Percentiles rank a stretch among this genome's conserved stretches.
Evolutionary conservation across 2,329 filamentous ascomycete genomes (phyloP).

Genomic region (Talaromyces sp.): DNA sequence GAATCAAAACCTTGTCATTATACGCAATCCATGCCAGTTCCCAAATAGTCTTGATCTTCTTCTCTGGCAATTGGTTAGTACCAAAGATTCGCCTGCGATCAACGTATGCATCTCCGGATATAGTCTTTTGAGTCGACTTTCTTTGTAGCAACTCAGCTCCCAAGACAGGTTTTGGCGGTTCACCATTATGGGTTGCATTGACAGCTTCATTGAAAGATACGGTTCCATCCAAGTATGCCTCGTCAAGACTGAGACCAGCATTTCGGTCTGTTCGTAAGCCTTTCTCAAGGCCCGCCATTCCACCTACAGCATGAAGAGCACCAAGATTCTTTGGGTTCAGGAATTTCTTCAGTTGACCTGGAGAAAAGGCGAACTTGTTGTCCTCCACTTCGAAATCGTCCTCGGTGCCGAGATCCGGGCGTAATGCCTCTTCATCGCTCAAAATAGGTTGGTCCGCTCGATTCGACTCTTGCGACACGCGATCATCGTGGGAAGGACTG

Average conservation of each 20-base stretch:
- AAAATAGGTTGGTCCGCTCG: conserved; percentile 46
- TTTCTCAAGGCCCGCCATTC: conserved; percentile 65
- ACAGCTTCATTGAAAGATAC: conserved; percentile 66
- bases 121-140: conserved; percentile 15
- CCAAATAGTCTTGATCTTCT: conserved; percentile 63
- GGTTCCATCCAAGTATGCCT: conserved; percentile 56
- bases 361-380: conserved; percentile 67
- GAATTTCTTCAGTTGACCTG: conserved; percentile 68
- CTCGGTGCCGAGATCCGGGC: conserved; percentile 66
- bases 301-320: conserved; percentile 70
- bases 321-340: conserved; percentile 72
- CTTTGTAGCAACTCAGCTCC: conserved; percentile 8
- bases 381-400: conserved; percentile 60
- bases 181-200: conserved; percentile 13
- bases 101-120: conserved; percentile 38
- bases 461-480: conserved; percentile 34
- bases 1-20: conserved; percentile 72
- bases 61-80: conserved; percentile 61
- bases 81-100: conserved; percentile 67
- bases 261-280: conserved; percentile 62
- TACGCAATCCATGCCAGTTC: conserved; percentile 72
- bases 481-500: conserved; percentile 37
- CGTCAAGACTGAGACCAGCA: conserved; percentile 64
- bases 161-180: conserved; percentile 24
- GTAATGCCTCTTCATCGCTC: conserved; percentile 57